These are phyloP conservation scores for Termitomyces heimii DNA, from an alignment of 768 basidiomycete species.

Conservation along the genomic window DNA sequence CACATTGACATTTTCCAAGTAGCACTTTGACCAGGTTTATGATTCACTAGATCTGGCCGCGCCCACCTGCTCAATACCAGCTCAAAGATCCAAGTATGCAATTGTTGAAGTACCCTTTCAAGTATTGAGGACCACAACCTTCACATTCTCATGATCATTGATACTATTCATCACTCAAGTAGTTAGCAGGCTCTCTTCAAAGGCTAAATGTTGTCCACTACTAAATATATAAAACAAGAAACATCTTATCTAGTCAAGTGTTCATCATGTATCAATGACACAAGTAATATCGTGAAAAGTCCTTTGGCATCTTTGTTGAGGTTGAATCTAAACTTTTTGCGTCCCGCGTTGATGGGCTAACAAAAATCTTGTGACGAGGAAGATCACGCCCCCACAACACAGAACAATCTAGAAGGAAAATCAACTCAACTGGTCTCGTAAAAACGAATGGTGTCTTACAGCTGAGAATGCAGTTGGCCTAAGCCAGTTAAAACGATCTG, in stretches of 20 bases:
- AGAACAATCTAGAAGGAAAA: slow-evolving; percentile 2
- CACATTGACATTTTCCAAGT: neutral
- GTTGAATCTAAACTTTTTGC: slow-evolving; percentile 1
- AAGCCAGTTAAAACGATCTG: slow-evolving; percentile 23
- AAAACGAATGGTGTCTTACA: slow-evolving; percentile 15
- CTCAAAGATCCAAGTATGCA: neutral
- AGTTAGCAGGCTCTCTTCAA: neutral
- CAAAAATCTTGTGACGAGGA: slow-evolving; percentile 2
- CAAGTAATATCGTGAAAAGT: neutral
- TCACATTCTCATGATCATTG: neutral
- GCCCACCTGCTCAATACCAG: too few relatives aligned
- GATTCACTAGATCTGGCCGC: neutral
- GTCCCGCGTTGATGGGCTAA: slow-evolving; percentile 1
- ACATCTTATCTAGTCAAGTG: neutral
- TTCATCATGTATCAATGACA: neutral
- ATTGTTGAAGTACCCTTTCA: neutral
- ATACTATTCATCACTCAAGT: neutral
- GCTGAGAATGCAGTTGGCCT: slow-evolving; percentile 28
- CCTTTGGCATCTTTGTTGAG: neutral
- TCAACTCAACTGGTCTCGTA: neutral
- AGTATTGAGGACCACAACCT: neutral
- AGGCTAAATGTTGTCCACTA: neutral
- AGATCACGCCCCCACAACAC: neutral
- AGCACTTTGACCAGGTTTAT: neutral
- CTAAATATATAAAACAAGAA: neutral